These are phyloP conservation scores for Cucurbita ficifolia DNA, from an alignment of 306 rosid species.

Conservation along the genomic window DNA sequence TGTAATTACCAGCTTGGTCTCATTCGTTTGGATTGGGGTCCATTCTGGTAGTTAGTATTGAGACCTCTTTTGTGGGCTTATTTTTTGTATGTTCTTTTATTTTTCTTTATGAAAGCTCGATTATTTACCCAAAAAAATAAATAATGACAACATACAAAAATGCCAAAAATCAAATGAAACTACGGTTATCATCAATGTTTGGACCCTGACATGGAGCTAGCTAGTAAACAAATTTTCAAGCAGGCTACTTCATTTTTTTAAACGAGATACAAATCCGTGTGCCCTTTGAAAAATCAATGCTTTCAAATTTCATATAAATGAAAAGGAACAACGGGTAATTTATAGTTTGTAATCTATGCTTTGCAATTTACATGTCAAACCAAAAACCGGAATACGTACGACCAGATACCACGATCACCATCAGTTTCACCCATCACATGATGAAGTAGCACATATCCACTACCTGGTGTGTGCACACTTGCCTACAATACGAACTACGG, in stretches of 20 bases:
- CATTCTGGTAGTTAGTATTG: background rate
- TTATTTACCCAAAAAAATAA: too few relatives aligned
- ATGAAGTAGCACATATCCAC: conserved; percentile 94
- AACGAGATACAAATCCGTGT: background rate
- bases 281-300: background rate
- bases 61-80: background rate
- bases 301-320: conserved; percentile 4
- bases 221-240: background rate
- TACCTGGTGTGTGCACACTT: conserved; percentile 77
- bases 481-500: conserved; percentile 22
- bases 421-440: conserved; percentile 98
- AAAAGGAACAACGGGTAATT: conserved; percentile 14
- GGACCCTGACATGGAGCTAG: background rate
- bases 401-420: conserved; percentile 84
- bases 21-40: background rate
- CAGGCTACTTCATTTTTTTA: background rate
- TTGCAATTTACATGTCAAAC: background rate
- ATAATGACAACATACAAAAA: background rate
- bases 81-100: too few relatives aligned
- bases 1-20: background rate
- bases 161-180: background rate
- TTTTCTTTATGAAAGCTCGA: background rate
- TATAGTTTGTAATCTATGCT: conserved; percentile 5
- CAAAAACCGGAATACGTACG: conserved; percentile 45
- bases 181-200: background rate